Evolutionary conservation across 2,329 filamentous ascomycete species (phyloP).

Genomic region (Fusarium decemcellulare): DNA sequence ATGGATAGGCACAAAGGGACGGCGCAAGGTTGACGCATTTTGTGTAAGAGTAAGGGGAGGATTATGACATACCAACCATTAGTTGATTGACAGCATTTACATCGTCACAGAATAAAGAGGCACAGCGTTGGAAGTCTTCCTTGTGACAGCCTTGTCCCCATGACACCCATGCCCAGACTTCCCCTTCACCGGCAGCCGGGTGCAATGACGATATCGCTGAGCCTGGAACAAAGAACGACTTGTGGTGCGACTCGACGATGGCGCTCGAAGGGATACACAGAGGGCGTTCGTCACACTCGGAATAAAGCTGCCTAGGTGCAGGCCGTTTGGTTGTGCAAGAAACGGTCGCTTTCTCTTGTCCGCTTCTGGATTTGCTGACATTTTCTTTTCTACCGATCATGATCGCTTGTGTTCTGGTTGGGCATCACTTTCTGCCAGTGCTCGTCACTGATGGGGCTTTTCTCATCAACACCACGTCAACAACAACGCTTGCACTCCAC

Average conservation of each 20-base stretch:
- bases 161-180: background rate
- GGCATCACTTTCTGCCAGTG: constrained; percentile 17
- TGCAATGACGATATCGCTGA: constrained; percentile 16
- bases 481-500: background rate
- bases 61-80: constrained; percentile 29
- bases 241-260: constrained; percentile 27
- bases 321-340: background rate
- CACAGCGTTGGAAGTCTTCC: background rate
- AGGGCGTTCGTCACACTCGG: constrained; percentile 28
- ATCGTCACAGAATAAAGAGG: constrained; percentile 24
- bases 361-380: background rate
- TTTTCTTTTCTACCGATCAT: background rate
- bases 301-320: constrained; percentile 1
- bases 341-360: background rate
- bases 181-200: constrained; percentile 8
- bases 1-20: constrained; percentile 7
- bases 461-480: background rate
- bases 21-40: constrained; percentile 27
- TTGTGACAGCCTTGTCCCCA: background rate
- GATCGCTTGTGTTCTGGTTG: background rate
- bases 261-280: constrained; percentile 15
- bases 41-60: constrained; percentile 22
- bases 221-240: constrained; percentile 37
- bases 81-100: constrained; percentile 14
- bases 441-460: constrained; percentile 11